Evolutionary conservation across 371 early-diverging fungal species (phyloP).

Genomic region (Mortierella sp.): DNA sequence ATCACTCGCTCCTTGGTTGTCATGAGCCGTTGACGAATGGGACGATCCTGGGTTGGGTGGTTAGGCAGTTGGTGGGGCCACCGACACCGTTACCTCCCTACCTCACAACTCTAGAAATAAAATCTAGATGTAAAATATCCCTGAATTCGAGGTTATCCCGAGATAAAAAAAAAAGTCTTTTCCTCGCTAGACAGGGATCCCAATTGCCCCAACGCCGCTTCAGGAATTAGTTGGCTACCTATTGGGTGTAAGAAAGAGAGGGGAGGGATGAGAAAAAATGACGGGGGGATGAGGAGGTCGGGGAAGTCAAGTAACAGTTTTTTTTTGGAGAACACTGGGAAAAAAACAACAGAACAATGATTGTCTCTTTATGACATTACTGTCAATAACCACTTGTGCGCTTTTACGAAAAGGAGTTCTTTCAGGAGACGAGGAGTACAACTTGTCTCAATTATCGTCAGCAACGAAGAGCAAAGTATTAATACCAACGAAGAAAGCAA

Average conservation of each 20-base stretch:
- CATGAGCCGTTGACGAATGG: background rate
- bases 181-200: background rate
- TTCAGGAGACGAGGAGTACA: background rate
- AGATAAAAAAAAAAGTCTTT: too few species aligned
- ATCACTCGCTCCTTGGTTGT: background rate
- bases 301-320: too few species aligned
- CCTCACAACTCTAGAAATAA: too few species aligned
- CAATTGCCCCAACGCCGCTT: background rate
- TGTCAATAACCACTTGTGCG: background rate
- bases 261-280: background rate
- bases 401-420: background rate
- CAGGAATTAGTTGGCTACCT: background rate
- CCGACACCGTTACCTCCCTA: too few species aligned
- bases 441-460: background rate
- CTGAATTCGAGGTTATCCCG: too few species aligned
- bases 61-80: too few species aligned
- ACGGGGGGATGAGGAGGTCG: background rate
- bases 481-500: background rate
- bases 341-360: constrained; percentile 3
- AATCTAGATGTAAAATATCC: too few species aligned
- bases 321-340: background rate
- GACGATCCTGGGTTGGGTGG: too few species aligned
- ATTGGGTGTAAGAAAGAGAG: background rate
- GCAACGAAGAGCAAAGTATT: background rate
- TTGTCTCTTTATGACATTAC: background rate